A percentile compares a stretch with the other conserved stretches of the same genome.
Conservation (phyloP, 192 early-diverging fungal species). For the Coemansia sp. region DNA sequence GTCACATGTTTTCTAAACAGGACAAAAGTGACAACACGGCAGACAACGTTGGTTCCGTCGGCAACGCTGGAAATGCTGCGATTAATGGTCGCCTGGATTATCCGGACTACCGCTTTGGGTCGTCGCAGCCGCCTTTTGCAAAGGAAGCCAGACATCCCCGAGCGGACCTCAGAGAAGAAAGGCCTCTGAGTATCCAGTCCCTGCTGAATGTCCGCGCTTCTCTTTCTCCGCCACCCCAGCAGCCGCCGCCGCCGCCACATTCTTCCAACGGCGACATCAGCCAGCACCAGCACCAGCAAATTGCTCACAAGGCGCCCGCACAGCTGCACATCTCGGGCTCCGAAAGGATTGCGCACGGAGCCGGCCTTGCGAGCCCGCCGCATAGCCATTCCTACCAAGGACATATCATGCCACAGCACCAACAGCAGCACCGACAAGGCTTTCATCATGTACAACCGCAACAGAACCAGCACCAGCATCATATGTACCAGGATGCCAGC, state of each 20-base stretch:
- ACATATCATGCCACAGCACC: not conserved
- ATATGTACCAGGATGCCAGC: not conserved
- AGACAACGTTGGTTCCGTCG: not conserved
- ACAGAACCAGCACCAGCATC: conserved; percentile 10
- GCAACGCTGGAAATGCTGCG: not conserved
- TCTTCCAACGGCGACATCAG: too few relatives aligned
- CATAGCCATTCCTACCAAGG: not conserved
- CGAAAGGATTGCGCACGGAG: not conserved
- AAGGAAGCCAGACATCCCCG: not conserved
- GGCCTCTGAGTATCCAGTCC: conserved; percentile 20
- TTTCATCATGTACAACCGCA: not conserved
- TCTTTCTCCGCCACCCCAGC: not conserved
- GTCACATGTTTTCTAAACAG: not conserved
- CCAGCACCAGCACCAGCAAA: too few relatives aligned
- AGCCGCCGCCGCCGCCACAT: not conserved
- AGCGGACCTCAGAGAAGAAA: not conserved
- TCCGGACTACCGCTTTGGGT: too few relatives aligned
- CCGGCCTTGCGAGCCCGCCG: not conserved
- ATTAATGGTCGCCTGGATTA: not conserved
- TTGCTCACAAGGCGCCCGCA: not conserved
- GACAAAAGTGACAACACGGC: not conserved
- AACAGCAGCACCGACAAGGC: not conserved
- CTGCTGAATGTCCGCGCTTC: conserved; percentile 18
- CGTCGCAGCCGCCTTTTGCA: not conserved
- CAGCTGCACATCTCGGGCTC: not conserved